These are phyloP conservation scores for Clonostachys sp. DNA, from an alignment of 2,329 filamentous ascomycete genomes.

Conservation along the genomic window DNA sequence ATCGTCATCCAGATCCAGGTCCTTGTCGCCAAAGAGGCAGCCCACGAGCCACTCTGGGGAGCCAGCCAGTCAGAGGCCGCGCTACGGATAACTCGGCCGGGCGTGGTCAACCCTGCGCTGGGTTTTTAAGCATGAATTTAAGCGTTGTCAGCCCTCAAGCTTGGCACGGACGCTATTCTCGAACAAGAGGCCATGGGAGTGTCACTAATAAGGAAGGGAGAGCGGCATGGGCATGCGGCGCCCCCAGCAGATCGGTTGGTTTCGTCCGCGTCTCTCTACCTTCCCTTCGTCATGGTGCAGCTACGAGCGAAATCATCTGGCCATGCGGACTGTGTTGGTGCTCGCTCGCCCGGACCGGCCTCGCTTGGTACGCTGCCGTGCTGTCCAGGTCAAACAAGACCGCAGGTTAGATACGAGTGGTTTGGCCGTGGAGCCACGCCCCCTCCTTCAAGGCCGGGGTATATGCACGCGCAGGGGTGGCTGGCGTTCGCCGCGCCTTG, in stretches of 20 bases:
- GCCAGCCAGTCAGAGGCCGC: constrained; percentile 1
- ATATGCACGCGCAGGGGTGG: constrained; percentile 3
- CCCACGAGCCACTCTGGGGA: background rate
- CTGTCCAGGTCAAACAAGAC: background rate
- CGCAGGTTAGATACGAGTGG: background rate
- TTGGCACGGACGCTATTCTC: constrained; percentile 25
- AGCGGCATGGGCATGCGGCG: background rate
- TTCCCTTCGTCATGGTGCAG: background rate
- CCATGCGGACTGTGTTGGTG: background rate
- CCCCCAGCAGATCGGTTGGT: background rate
- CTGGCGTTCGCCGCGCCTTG: constrained; percentile 17
- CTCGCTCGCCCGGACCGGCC: background rate
- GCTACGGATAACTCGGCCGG: constrained; percentile 13
- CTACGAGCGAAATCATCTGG: background rate
- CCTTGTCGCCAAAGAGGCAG: constrained; percentile 2
- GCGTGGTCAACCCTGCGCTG: background rate
- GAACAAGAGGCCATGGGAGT: background rate
- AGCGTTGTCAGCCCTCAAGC: constrained; percentile 39
- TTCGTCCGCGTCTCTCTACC: background rate
- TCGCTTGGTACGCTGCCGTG: background rate
- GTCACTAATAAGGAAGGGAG: background rate
- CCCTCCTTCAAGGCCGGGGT: constrained; percentile 12
- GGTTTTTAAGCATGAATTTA: constrained; percentile 45
- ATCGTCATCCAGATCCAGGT: background rate
- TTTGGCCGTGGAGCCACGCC: background rate